Conservation (phyloP, 768 basidiomycete genomes). For the Lentinula raphanica region DNA sequence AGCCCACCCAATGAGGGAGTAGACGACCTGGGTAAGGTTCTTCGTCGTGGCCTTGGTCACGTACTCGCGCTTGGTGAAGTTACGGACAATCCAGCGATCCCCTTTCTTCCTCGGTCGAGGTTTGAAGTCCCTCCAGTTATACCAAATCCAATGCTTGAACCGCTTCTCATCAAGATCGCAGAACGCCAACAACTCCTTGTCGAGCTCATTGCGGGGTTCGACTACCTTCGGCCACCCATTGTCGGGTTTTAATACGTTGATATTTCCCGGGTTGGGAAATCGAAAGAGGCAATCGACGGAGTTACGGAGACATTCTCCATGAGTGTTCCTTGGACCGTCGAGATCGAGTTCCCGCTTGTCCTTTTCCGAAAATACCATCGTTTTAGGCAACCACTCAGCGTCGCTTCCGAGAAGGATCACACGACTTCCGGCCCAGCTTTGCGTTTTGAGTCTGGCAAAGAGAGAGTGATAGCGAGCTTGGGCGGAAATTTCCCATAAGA, state of each 20-base stretch:
- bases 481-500: background rate
- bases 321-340: background rate
- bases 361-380: background rate
- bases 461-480: background rate
- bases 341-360: background rate
- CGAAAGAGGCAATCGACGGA: no score
- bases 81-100: background rate
- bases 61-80: background rate
- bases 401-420: background rate
- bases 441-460: background rate
- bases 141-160: background rate
- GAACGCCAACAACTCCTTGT: background rate
- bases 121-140: background rate
- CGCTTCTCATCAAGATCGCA: background rate
- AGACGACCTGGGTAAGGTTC: background rate
- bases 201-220: background rate
- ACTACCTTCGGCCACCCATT: no score
- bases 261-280: no score
- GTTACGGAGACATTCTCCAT: no score
- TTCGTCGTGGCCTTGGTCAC: background rate
- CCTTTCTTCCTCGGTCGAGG: background rate
- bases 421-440: background rate
- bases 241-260: no score
- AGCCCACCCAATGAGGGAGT: no score
- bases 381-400: background rate